Conservation (phyloP, 164 flowering plant genomes). For the Liquidambar formosana region DNA sequence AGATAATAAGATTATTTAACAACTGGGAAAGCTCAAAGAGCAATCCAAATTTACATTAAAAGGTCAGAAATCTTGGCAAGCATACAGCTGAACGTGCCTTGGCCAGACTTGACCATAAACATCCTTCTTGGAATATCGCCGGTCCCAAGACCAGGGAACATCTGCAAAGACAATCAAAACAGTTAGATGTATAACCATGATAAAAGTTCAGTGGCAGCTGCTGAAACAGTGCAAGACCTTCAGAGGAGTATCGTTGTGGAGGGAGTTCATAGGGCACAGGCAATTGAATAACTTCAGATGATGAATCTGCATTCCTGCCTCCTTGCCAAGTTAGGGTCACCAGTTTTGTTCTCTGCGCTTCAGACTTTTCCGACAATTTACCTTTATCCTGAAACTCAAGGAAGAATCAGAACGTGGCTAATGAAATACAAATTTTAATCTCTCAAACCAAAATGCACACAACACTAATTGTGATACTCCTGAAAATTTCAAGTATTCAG, state of each 20-base stretch:
- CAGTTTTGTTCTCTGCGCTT: slow-evolving; percentile 41
- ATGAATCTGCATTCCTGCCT: slow-evolving; percentile 24
- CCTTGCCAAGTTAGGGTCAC: slow-evolving; percentile 66
- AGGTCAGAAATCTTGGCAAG: slow-evolving; percentile 26
- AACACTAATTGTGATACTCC: not conserved
- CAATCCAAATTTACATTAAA: too few relatives aligned
- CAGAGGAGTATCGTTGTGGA: slow-evolving; percentile 69
- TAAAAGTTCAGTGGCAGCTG: not conserved
- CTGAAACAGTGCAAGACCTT: slow-evolving; percentile 49
- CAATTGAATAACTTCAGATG: slow-evolving; percentile 48
- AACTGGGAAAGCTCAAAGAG: too few relatives aligned
- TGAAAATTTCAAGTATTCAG: not conserved
- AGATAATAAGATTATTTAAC: too few relatives aligned
- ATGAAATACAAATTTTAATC: not conserved
- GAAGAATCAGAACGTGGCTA: slow-evolving; percentile 2
- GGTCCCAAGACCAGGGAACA: slow-evolving; percentile 98
- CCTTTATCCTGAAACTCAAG: slow-evolving; percentile 35
- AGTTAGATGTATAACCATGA: not conserved
- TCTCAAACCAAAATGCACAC: not conserved
- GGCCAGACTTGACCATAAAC: slow-evolving; percentile 94
- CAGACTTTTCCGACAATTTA: slow-evolving; percentile 19
- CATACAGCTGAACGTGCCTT: slow-evolving; percentile 44
- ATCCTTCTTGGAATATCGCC: slow-evolving; percentile 71
- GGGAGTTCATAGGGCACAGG: slow-evolving; percentile 96
- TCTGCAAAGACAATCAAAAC: slow-evolving; percentile 44